Evolutionary conservation across 257 asterid genomes (phyloP).

Genomic region (Fraxinus pennsylvanica): DNA sequence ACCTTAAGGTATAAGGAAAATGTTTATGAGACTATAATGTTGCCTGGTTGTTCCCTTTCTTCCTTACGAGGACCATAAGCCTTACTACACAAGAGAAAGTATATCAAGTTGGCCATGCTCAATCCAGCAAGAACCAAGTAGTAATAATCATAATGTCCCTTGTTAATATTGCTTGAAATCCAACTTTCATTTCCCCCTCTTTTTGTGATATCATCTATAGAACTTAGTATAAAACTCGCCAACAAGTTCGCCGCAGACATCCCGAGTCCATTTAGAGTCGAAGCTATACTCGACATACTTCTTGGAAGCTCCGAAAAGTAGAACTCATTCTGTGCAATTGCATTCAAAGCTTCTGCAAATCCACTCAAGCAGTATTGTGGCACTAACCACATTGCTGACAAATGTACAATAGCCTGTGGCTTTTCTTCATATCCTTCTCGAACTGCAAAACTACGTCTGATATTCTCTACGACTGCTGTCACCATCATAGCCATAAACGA

Average conservation of each 20-base stretch:
- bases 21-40: background rate
- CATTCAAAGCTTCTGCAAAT: constrained; percentile 57
- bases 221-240: constrained; percentile 56
- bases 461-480: constrained; percentile 50
- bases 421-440: constrained; percentile 25
- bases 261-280: constrained; percentile 45
- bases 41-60: background rate
- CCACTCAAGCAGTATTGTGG: constrained; percentile 64
- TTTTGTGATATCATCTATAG: constrained; percentile 35
- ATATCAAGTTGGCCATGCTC: constrained; percentile 49
- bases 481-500: constrained; percentile 52
- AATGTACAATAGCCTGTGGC: constrained; percentile 15
- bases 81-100: constrained; percentile 50
- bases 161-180: constrained; percentile 59
- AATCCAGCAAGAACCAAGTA: constrained; percentile 61
- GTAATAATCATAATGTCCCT: constrained; percentile 69
- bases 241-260: constrained; percentile 42
- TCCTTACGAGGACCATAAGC: constrained; percentile 46
- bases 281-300: constrained; percentile 73
- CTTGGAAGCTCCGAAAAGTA: constrained; percentile 61
- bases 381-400: constrained; percentile 74
- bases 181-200: constrained; percentile 58
- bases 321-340: constrained; percentile 62
- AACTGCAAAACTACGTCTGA: constrained; percentile 38
- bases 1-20: background rate